Conservation (phyloP, 192 early-diverging fungal genomes). For the Obelidium mucronatum region DNA sequence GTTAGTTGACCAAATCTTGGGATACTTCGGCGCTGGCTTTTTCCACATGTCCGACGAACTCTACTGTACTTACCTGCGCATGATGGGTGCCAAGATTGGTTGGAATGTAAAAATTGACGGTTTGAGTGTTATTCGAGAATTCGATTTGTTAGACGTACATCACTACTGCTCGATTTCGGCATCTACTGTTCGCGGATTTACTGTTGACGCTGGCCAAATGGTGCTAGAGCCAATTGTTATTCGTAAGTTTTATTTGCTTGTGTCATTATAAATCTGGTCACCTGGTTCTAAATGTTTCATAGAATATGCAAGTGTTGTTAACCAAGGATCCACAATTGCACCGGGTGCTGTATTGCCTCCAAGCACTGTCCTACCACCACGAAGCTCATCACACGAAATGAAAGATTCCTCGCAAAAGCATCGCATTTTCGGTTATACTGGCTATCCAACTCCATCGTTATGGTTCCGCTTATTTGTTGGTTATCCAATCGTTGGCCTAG, state of each 20-base stretch:
- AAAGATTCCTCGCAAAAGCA: slow-evolving; percentile 34
- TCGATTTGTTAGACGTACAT: slow-evolving; percentile 53
- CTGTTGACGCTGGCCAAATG: slow-evolving; percentile 45
- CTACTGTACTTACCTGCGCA: slow-evolving; percentile 32
- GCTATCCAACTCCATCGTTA: slow-evolving; percentile 23
- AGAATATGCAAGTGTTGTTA: slow-evolving; percentile 36
- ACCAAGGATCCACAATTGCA: slow-evolving; percentile 44
- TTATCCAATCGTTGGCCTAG: slow-evolving; percentile 37
- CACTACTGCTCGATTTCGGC: slow-evolving; percentile 37
- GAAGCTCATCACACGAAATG: slow-evolving; percentile 46
- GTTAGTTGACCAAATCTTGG: slow-evolving; percentile 44
- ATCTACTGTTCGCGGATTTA: slow-evolving; percentile 48
- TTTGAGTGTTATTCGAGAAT: slow-evolving; percentile 44
- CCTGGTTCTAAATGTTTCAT: not conserved
- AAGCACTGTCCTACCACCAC: slow-evolving; percentile 47
- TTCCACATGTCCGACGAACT: slow-evolving; percentile 32
- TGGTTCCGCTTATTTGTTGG: slow-evolving; percentile 35
- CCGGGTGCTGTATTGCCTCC: slow-evolving; percentile 46
- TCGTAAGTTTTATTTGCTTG: slow-evolving; percentile 12
- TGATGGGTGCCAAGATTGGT: slow-evolving; percentile 49
- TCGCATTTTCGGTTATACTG: slow-evolving; percentile 34
- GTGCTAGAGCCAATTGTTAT: slow-evolving; percentile 46
- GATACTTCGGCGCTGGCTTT: slow-evolving; percentile 35
- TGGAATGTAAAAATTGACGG: slow-evolving; percentile 40
- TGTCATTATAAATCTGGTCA: not conserved